Evolutionary conservation across 768 basidiomycete species (phyloP).

Genomic region (Mycena vitilis): DNA sequence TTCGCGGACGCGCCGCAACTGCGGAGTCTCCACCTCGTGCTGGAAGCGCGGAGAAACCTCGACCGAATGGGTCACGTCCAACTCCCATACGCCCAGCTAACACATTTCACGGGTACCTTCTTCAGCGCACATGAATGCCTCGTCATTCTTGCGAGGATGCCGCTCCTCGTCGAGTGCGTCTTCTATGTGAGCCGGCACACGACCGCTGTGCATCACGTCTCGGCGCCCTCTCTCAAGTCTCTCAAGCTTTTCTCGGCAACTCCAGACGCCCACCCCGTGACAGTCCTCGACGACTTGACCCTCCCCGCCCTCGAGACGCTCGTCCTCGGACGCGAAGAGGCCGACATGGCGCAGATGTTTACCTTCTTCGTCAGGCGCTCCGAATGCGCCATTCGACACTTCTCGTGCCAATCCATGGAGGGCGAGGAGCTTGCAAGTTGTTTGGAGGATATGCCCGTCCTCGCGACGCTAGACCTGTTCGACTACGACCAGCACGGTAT

Average conservation of each 20-base stretch:
- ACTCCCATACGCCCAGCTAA: conserved; percentile 17
- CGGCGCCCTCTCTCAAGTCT: neutral
- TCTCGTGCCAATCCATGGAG: conserved; percentile 3
- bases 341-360: neutral
- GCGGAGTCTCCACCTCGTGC: conserved; percentile 21
- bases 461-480: conserved; percentile 18
- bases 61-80: conserved; percentile 4
- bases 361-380: neutral
- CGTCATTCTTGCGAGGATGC: neutral
- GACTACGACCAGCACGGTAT: conserved; percentile 14
- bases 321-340: neutral
- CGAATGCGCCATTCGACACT: neutral
- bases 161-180: conserved; percentile 23
- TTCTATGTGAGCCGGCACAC: neutral
- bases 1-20: conserved; percentile 22
- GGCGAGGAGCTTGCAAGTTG: neutral
- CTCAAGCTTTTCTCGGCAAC: conserved; percentile 15
- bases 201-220: too few species aligned
- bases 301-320: conserved; percentile 14
- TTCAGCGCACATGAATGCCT: conserved; percentile 15
- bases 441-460: neutral
- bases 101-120: conserved; percentile 20
- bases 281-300: neutral
- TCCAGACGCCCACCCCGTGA: neutral
- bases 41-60: neutral